Evolutionary conservation across 2,329 filamentous ascomycete genomes (phyloP).

Genomic region (Ophiostoma ulmi): DNA sequence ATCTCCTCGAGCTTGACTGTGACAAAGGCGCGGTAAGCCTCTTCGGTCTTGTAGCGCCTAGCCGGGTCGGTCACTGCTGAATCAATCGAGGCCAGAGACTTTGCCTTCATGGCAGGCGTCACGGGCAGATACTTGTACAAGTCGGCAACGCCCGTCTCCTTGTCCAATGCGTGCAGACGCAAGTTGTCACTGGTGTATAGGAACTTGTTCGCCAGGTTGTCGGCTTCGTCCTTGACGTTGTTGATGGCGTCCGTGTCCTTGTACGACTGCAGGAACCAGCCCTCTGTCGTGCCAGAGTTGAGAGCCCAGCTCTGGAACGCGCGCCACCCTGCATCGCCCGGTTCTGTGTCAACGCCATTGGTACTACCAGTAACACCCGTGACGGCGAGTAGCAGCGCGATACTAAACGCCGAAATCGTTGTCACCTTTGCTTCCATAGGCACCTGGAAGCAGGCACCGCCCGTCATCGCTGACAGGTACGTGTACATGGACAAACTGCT

Average conservation of each 20-base stretch:
- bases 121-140: background rate
- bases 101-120: slow-evolving; percentile 26
- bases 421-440: slow-evolving; percentile 24
- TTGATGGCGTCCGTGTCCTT: background rate
- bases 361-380: slow-evolving; percentile 35
- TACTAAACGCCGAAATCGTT: slow-evolving; percentile 40
- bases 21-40: slow-evolving; percentile 38
- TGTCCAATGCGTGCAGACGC: background rate
- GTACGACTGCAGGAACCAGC: background rate
- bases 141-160: background rate
- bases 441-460: slow-evolving; percentile 39
- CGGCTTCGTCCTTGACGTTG: background rate
- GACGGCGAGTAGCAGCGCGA: slow-evolving; percentile 42
- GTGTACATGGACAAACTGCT: slow-evolving; percentile 32
- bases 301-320: background rate
- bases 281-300: background rate
- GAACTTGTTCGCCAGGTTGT: background rate
- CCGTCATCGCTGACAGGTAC: slow-evolving; percentile 41
- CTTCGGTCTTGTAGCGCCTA: slow-evolving; percentile 39
- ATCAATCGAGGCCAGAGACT: slow-evolving; percentile 29
- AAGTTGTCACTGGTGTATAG: background rate
- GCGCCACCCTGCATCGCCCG: background rate
- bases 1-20: slow-evolving; percentile 40
- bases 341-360: background rate
- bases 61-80: slow-evolving; percentile 35